Percentiles rank a stretch among this genome's conserved stretches.
phyloP scores from a whole-genome alignment of 2,329 filamentous ascomycete genomes.

The Trichoderma sp. region DNA sequence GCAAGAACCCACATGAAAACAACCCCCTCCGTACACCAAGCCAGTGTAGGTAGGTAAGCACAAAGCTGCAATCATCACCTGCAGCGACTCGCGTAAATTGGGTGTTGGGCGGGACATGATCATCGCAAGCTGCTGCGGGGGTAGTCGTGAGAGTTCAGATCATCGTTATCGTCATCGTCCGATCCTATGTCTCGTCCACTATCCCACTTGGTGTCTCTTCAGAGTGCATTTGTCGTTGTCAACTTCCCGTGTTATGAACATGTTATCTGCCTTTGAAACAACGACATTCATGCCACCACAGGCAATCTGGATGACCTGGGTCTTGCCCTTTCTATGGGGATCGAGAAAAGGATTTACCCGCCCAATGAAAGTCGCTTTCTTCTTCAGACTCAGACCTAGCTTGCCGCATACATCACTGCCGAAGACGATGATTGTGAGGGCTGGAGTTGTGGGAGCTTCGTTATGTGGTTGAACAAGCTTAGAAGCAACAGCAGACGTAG shows the following conservation, averaged over 20 bases:
- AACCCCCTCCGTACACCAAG: conserved; percentile 73
- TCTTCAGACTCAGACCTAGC: conserved; percentile 22
- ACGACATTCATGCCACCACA: conserved; percentile 63
- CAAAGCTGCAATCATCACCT: conserved; percentile 67
- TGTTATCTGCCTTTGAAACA: conserved; percentile 59
- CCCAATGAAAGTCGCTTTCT: conserved; percentile 1
- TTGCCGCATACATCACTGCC: conserved; percentile 22
- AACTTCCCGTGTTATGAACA: conserved; percentile 64
- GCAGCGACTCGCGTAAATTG: conserved; percentile 60
- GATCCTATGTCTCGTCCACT: conserved; percentile 27
- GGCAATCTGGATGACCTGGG: conserved; percentile 56
- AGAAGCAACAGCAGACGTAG: neutral
- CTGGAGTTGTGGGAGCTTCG: neutral
- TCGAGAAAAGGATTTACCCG: conserved; percentile 53
- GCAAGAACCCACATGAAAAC: conserved; percentile 59
- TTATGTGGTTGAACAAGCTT: neutral
- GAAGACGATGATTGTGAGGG: conserved; percentile 21
- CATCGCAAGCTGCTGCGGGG: conserved; percentile 50
- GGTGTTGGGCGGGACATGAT: conserved; percentile 49
- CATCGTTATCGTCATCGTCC: conserved; percentile 40
- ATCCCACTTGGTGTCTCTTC: conserved; percentile 54
- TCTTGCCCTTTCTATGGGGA: conserved; percentile 45
- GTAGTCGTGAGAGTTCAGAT: conserved; percentile 56
- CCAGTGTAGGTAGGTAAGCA: conserved; percentile 67
- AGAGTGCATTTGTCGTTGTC: conserved; percentile 64